phyloP scores from a whole-genome alignment of 257 asterid species.

The Gardenia jasminoides region DNA sequence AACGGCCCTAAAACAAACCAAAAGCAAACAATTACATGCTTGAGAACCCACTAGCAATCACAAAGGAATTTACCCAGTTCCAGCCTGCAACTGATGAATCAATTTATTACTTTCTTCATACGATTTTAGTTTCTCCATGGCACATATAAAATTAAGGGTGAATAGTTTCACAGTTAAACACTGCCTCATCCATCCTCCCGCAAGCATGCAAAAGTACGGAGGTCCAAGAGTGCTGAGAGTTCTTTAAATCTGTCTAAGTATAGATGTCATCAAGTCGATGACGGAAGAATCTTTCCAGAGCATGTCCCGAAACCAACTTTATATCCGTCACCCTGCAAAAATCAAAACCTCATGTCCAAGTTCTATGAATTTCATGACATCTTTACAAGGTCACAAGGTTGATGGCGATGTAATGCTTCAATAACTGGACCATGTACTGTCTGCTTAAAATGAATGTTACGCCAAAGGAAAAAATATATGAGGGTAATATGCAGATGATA shows the following conservation, averaged over 20 bases:
- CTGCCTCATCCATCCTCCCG: neutral
- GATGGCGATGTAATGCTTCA: neutral
- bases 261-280: slow-evolving; percentile 20
- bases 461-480: too few species aligned
- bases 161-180: neutral
- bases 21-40: neutral
- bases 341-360: neutral
- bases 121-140: neutral
- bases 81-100: neutral
- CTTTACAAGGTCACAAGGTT: too few species aligned
- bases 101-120: neutral
- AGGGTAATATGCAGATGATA: too few species aligned
- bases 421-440: neutral
- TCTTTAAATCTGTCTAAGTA: neutral
- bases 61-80: neutral
- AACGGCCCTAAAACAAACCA: neutral
- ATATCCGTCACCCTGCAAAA: slow-evolving; percentile 32
- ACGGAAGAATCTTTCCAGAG: slow-evolving; percentile 38
- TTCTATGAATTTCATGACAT: neutral
- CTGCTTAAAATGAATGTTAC: too few species aligned
- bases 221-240: neutral
- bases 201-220: neutral
- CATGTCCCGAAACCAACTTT: slow-evolving; percentile 38
- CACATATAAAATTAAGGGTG: neutral
- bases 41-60: too few species aligned